These are phyloP conservation scores for Malassezia yamatoensis DNA, from an alignment of 1,284 basidiomycete species.

Conservation along the genomic window DNA sequence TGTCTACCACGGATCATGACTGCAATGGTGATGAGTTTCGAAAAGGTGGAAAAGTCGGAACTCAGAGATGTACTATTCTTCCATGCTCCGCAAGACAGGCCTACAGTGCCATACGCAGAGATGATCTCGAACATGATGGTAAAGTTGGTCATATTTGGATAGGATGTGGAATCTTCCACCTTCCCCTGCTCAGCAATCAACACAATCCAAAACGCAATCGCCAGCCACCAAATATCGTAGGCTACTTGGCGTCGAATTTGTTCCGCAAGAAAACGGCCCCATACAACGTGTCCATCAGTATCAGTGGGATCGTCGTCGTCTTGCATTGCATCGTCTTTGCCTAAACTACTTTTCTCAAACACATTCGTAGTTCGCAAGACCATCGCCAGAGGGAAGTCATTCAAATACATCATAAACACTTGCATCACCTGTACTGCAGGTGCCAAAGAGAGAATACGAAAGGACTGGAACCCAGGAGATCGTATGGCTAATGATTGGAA, in stretches of 20 bases:
- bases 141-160: constrained; percentile 51
- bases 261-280: constrained; percentile 65
- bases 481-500: constrained; percentile 59
- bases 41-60: constrained; percentile 66
- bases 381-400: constrained; percentile 53
- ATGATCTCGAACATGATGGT: constrained; percentile 65
- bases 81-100: constrained; percentile 60
- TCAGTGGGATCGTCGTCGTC: background rate
- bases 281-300: constrained; percentile 49
- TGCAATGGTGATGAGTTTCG: constrained; percentile 65
- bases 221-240: constrained; percentile 53
- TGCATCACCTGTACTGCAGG: constrained; percentile 80
- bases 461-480: constrained; percentile 73
- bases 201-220: constrained; percentile 45
- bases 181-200: constrained; percentile 43
- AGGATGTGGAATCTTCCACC: constrained; percentile 27
- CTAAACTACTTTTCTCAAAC: constrained; percentile 65
- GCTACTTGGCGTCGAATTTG: constrained; percentile 78
- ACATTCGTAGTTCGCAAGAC: constrained; percentile 95
- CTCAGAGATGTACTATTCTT: constrained; percentile 62
- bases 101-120: constrained; percentile 56
- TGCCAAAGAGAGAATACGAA: constrained; percentile 62
- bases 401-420: constrained; percentile 56
- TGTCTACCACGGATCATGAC: constrained; percentile 92
- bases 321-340: constrained; percentile 22